Base-by-base conservation (phyloP, 1,284 basidiomycete species). In the Ceratobasidium sp. region DNA sequence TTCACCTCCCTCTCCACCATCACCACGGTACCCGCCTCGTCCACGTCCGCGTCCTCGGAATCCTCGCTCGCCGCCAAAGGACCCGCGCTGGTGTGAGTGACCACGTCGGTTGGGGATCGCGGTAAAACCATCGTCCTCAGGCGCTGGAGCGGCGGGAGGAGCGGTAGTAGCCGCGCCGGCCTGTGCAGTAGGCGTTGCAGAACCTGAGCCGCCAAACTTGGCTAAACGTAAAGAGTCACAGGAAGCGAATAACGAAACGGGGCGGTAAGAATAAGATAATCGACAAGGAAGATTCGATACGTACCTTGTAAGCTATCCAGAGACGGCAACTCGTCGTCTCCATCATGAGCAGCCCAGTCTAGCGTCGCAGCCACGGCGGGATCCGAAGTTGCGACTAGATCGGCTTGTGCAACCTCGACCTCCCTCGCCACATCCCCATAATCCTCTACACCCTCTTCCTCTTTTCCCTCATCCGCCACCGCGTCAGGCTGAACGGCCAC, bases 391-490 rank as follows among this genome's bases (percentile, higher is more conserved):
- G 75, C 32, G 13, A 81, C 74, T 46, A 80, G 79, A 44, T 80
- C 79, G 73, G 77, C 79, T 78, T 80, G 77, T 55, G 78, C 74
- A 21, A 44, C 58, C 35, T 21, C 58, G 4, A 77, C 80, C 23
- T 81, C 79, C 11, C 79, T 76, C 7, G 80, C 75, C 13, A 80
- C 78, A 75, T 80, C 81, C n/a, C n/a, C n/a, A n/a, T n/a, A n/a
- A n/a, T n/a, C n/a, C n/a, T n/a, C n/a, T n/a, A n/a, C n/a, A n/a
- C n/a, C n/a, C n/a, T n/a, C n/a, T n/a, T n/a, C n/a, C n/a, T n/a
- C n/a, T n/a, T n/a, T n/a, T n/a, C n/a, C n/a, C 8, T 80, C 80
- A 9, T 79, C 79, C 41, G 77, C 77, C 11, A 81, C 79, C 54
- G 78, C 78, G 6, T n/a, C 28, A 50, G 81, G 80, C 73, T 80